Evolutionary conservation across 2,329 filamentous ascomycete genomes (phyloP).

Genomic region (Arachnomyces sp.): DNA sequence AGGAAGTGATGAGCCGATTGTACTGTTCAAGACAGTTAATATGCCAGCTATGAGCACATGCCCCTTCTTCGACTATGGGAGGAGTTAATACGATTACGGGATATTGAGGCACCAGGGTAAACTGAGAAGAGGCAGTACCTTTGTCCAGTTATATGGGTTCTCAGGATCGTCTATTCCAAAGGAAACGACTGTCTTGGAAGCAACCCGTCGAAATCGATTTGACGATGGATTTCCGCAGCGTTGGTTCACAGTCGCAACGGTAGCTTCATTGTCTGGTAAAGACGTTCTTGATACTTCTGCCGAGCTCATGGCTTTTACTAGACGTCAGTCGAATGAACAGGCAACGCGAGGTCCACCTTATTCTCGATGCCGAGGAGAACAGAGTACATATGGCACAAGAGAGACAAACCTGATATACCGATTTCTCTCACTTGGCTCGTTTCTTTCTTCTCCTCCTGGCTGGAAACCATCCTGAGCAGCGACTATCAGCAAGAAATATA

Average conservation of each 20-base stretch:
- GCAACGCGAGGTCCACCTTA: too few species aligned
- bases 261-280: constrained; percentile 14
- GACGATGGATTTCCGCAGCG: constrained; percentile 19
- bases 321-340: background rate
- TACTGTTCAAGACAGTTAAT: constrained; percentile 34
- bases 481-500: too few species aligned
- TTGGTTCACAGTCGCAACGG: constrained; percentile 12
- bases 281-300: background rate
- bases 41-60: constrained; percentile 29
- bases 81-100: background rate
- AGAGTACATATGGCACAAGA: too few species aligned
- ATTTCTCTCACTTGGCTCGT: too few species aligned
- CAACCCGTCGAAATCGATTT: constrained; percentile 25
- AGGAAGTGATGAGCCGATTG: constrained; percentile 32
- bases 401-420: too few species aligned
- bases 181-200: constrained; percentile 28
- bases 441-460: too few species aligned
- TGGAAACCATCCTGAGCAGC: too few species aligned
- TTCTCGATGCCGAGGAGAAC: too few species aligned
- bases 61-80: constrained; percentile 22
- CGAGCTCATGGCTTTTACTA: background rate
- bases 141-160: constrained; percentile 28
- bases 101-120: background rate
- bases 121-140: constrained; percentile 15
- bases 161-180: constrained; percentile 27